Evolutionary conservation across 164 flowering plant genomes (phyloP).

Genomic region (Malania oleifera): DNA sequence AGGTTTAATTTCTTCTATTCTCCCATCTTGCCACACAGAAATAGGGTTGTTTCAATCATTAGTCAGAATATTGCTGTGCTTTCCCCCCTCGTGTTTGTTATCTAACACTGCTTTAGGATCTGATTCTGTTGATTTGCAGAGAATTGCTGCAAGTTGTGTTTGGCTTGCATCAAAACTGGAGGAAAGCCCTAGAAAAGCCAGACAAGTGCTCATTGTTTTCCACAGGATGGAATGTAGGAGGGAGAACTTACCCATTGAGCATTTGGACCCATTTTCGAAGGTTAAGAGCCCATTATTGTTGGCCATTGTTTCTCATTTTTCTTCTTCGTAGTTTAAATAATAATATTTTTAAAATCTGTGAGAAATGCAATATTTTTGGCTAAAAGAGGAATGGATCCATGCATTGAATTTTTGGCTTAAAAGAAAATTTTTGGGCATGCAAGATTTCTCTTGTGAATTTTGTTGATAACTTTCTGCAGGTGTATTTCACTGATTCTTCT

Average conservation of each 20-base stretch:
- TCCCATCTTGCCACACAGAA: neutral
- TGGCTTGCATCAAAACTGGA: conserved; percentile 98
- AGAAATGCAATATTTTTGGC: too few relatives aligned
- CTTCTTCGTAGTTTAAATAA: neutral
- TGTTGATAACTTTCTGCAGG: too few relatives aligned
- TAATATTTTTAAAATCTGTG: too few relatives aligned
- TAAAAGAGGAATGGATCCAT: too few relatives aligned
- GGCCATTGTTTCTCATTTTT: neutral
- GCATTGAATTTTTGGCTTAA: too few relatives aligned
- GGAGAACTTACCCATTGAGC: conserved; percentile 73
- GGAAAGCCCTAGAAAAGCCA: conserved; percentile 86
- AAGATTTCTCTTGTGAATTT: too few relatives aligned
- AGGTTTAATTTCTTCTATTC: conserved; percentile 36
- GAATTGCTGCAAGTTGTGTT: conserved; percentile 92
- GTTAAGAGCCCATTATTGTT: conserved; percentile 21
- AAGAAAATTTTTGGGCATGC: too few relatives aligned
- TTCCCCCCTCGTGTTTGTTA: neutral
- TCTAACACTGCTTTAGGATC: neutral
- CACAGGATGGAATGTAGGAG: conserved; percentile 95
- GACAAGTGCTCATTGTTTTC: conserved; percentile 79
- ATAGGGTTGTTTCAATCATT: too few relatives aligned
- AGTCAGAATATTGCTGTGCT: neutral
- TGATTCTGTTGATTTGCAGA: conserved; percentile 39
- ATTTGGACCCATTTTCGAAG: conserved; percentile 62
- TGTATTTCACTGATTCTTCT: too few relatives aligned